Evolutionary conservation across 768 basidiomycete genomes (phyloP).

Genomic region (Lactarius hengduanensis): DNA sequence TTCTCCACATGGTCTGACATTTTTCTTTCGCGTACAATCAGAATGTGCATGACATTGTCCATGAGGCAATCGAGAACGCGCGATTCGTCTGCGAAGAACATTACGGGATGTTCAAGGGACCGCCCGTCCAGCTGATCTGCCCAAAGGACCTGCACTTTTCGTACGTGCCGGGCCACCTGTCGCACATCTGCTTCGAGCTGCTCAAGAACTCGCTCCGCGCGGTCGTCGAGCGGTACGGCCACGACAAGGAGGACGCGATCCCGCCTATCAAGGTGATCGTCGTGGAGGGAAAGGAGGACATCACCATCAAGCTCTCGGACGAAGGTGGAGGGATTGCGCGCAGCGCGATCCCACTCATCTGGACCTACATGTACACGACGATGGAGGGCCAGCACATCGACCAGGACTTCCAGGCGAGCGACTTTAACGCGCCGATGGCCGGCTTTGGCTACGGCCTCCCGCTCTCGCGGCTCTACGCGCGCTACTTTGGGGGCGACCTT

Average conservation of each 20-base stretch:
- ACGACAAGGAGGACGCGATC: conserved; percentile 71
- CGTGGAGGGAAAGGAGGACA: conserved; percentile 96
- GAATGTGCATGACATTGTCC: conserved; percentile 97
- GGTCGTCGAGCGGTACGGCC: conserved; percentile 89
- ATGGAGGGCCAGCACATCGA: conserved; percentile 71
- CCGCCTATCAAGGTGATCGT: conserved; percentile 94
- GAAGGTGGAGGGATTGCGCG: conserved; percentile 95
- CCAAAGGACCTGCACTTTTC: conserved; percentile 82
- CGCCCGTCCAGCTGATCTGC: conserved; percentile 95
- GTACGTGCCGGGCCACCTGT: conserved; percentile 95
- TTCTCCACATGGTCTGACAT: conserved; percentile 1
- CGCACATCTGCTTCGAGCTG: conserved; percentile 95
- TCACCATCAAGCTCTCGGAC: conserved; percentile 98
- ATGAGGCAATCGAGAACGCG: conserved; percentile 98
- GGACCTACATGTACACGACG: conserved; percentile 98
- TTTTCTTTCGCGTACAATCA: conserved; percentile 33
- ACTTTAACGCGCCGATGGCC: conserved; percentile 98
- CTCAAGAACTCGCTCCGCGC: conserved; percentile 97
- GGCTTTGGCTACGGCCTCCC: conserved; percentile 95
- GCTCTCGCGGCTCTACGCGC: conserved; percentile 88
- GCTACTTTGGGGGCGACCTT: conserved; percentile 94
- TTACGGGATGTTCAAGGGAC: conserved; percentile 90
- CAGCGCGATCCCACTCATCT: conserved; percentile 88
- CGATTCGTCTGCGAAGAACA: conserved; percentile 94
- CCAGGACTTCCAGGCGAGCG: conserved; percentile 76